Evolutionary conservation across 2,329 filamentous ascomycete species (phyloP), one percentile per base, ranked within the genome.

Genomic region (Penicillium carneum): DNA sequence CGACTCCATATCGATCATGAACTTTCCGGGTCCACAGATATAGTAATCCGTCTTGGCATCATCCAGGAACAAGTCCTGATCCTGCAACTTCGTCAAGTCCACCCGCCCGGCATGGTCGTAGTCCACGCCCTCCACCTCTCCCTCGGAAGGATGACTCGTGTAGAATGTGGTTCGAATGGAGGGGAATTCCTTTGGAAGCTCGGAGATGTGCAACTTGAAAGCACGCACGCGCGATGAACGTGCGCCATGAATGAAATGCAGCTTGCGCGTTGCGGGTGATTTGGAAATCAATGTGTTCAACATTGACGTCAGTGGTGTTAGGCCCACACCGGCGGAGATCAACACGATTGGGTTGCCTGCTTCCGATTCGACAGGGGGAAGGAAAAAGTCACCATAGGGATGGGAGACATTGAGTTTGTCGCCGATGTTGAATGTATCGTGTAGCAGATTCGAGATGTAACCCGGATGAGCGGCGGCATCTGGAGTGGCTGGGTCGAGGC

Each of bases 401-500:
- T 91, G 88, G 3, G 88, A 88, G 11, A 92, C 78, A 64, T 88
- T 81, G 10, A 93, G 72, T 0, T 81, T 70, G 69, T 90, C 88
- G 42, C 90, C 90, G 43, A 84, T 83, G 1, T 83, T 77, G 72
- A 87, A 84, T 18, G 79, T 77, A 65, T 88, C 84, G 71, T 92
- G 87, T 38, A 93, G 80, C 42, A 89, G 79, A 71, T 91, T 92
- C 51, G 88, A 91, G 18, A 93, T 83, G 62, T 87, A 84, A 29
- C 90, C 89, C 0, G 87, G 84, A 68, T 87, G 82, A 20, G 82
- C 76, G 65, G 79, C 77, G 20, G 82, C 80, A 47, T 76, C 51
- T 1, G 81, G 77, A n/a, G 83, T 77, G 2, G 79, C 73, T 49
- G 78, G 50, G 49, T 82, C 78, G 14, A 86, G 71, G 4, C 87